A percentile compares a stretch with the other conserved stretches of the same genome.
These are phyloP conservation scores for Xylaria sp. DNA, from an alignment of 2,329 filamentous ascomycete genomes.

Conservation along the genomic window DNA sequence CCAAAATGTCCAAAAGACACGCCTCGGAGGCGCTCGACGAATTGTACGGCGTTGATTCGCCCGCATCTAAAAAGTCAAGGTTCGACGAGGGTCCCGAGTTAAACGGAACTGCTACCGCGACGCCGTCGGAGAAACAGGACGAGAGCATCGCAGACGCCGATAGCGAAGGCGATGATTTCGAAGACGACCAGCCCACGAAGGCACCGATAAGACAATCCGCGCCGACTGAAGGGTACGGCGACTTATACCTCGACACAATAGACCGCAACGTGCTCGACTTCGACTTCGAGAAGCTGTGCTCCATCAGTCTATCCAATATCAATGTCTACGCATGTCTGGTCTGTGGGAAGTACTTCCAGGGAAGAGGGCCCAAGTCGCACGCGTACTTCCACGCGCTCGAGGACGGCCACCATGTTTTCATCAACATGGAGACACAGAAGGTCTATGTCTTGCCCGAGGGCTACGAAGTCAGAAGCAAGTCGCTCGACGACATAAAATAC, in stretches of 20 bases:
- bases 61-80: conserved; percentile 69
- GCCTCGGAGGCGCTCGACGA: conserved; percentile 71
- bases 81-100: conserved; percentile 58
- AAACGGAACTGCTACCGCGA: conserved; percentile 49
- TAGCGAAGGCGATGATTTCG: conserved; percentile 55
- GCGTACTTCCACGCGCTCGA: conserved; percentile 98
- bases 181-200: conserved; percentile 52
- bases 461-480: conserved; percentile 95
- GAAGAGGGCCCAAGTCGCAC: conserved; percentile 90
- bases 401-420: conserved; percentile 95
- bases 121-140: conserved; percentile 45
- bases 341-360: conserved; percentile 98
- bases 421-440: conserved; percentile 94
- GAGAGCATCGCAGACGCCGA: conserved; percentile 51
- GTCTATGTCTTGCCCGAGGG: conserved; percentile 95
- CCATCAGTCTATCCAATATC: conserved; percentile 94
- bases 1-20: conserved; percentile 64
- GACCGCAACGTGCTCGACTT: conserved; percentile 93
- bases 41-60: conserved; percentile 64
- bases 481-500: conserved; percentile 97
- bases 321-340: conserved; percentile 98
- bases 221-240: conserved; percentile 88
- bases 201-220: conserved; percentile 76
- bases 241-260: conserved; percentile 98
- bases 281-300: conserved; percentile 99